A percentile compares a stretch with the other conserved stretches of the same genome.
Evolutionary conservation across 2,329 filamentous ascomycete species (phyloP).

Genomic region (Neofusicoccum kwambonambiense): DNA sequence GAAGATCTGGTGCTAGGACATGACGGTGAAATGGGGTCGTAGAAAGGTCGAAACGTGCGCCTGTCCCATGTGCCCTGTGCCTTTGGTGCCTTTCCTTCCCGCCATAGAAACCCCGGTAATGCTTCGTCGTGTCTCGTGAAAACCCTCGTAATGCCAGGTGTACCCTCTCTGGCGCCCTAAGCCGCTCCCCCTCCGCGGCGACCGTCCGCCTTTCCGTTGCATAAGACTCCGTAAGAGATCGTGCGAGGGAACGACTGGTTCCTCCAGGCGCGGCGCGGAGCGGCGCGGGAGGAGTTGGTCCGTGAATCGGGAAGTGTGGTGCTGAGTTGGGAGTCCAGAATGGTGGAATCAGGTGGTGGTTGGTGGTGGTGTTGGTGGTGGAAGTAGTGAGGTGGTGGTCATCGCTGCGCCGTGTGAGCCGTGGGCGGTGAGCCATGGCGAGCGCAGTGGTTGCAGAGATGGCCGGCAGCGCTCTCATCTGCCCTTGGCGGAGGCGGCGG

Average conservation of each 20-base stretch:
- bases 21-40: background rate
- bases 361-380: background rate
- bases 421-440: background rate
- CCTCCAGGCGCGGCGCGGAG: background rate
- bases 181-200: background rate
- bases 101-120: background rate
- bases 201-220: constrained; percentile 1
- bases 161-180: background rate
- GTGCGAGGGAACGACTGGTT: background rate
- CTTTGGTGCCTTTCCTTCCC: background rate
- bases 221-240: constrained; percentile 4
- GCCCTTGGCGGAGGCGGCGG: constrained; percentile 18
- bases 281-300: background rate
- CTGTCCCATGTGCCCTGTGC: background rate
- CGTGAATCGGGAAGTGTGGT: background rate
- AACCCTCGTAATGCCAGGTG: background rate
- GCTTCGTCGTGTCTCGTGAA: background rate
- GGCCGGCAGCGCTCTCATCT: background rate
- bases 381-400: background rate
- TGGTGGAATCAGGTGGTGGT: background rate
- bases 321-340: background rate
- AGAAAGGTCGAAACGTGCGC: background rate
- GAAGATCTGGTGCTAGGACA: background rate
- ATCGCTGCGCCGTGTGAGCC: background rate
- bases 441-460: background rate